Base-by-base conservation (phyloP, 306 rosid species). In the Dalbergia cochinchinensis region DNA sequence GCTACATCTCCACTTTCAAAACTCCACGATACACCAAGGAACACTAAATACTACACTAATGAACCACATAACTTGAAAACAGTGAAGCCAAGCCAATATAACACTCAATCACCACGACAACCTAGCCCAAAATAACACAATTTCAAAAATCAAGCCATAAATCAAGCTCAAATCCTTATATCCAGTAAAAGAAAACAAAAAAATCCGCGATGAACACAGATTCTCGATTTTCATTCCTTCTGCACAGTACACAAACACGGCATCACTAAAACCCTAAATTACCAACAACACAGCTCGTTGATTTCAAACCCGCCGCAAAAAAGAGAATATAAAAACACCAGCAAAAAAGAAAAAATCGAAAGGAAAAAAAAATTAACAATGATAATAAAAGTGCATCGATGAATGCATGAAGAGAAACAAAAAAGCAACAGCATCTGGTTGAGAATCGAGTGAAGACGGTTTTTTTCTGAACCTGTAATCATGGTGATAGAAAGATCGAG, bases 401-500 rank as follows among this genome's bases (percentile, higher is more conserved):
- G 71, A 57, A 65, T 57, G 80, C 79, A 44, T 13, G 65, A 4
- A 8, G 51, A 66, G 8, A 7, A 58, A 54, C 54, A 51, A 18
- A 37, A 44, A 51, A 26, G 0, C 47, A 74, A 66, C 4, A 66
- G 62, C 3, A 31, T 37, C 2, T 8, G 19, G 82, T 41, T 58
- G 75, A 66, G 50, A 84, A 88, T 60, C 50, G 65, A 82, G 71
- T 47, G 68, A 51, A 82, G 83, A 65, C 67, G 50, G 14, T 8
- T 37, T 42, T 42, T 8, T 42, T 50, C 6, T 2, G 41, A 37
- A 94, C 99, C 99, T 79, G 90, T 84, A 86, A 94, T 84, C 99
- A 94, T 94, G 89, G 74, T 61, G 66, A 22, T 69, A 44, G 81
- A 72, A 85, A 77, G 89, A 83, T 86, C 86, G 67, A 71, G 82